phyloP scores from a whole-genome alignment of 768 basidiomycete species.

The Boletus patriciae region DNA sequence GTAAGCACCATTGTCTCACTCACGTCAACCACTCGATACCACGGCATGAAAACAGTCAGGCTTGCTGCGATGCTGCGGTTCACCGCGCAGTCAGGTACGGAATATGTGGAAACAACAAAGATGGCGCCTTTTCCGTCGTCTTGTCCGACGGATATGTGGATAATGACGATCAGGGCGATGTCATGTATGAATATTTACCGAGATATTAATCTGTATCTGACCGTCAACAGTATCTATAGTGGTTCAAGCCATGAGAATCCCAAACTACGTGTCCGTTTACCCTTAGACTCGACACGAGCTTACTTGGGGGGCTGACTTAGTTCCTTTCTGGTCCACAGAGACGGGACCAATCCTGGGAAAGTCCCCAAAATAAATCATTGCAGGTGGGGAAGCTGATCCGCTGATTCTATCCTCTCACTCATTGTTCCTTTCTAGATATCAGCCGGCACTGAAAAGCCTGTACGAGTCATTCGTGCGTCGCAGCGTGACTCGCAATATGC shows the following conservation, averaged over 20 bases:
- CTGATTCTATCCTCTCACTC: not conserved
- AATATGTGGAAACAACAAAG: conserved; percentile 16
- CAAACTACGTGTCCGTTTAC: conserved; percentile 19
- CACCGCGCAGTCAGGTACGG: conserved; percentile 17
- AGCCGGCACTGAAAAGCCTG: conserved; percentile 12
- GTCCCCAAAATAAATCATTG: conserved; percentile 12
- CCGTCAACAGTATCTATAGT: conserved; percentile 27
- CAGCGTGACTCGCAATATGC: conserved; percentile 26
- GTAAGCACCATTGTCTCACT: conserved; percentile 9
- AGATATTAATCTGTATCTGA: not conserved
- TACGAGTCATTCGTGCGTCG: conserved; percentile 30
- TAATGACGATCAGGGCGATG: conserved; percentile 26
- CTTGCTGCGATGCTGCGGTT: conserved; percentile 18
- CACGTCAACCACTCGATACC: not conserved
- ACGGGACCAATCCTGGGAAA: conserved; percentile 25
- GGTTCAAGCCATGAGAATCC: conserved; percentile 10
- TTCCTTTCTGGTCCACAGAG: conserved; percentile 21
- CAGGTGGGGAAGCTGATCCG: conserved; percentile 10
- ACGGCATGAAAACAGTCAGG: not conserved
- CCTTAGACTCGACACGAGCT: not conserved
- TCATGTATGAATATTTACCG: conserved; percentile 19
- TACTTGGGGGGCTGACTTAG: conserved; percentile 4
- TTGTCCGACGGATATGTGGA: conserved; percentile 24
- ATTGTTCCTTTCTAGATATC: conserved; percentile 18
- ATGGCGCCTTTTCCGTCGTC: conserved; percentile 20